Evolutionary conservation across 192 early-diverging fungal genomes (phyloP), one percentile per base, ranked within the genome.

Genomic region (Spizellomyces sp.): DNA sequence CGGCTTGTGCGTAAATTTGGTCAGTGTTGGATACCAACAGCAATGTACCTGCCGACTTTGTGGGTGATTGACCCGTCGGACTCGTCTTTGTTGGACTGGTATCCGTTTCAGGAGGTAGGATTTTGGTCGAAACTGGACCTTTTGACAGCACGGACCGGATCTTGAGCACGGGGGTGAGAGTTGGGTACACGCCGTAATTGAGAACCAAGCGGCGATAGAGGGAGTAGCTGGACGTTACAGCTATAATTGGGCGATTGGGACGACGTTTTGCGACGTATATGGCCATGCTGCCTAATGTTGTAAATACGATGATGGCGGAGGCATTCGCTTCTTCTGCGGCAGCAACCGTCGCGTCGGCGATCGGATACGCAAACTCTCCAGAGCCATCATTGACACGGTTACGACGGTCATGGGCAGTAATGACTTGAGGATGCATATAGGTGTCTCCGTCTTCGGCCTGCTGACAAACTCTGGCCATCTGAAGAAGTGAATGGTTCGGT

Each of bases 321-420:
- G 80, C 84, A 65, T 36, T 47, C 9, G 71, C 83, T 76, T 86
- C 83, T 45, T 71, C 61, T 4, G 79, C 75, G 5, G 83, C 83
- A 5, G 81, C 79, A 6, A 86, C 83, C 19, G 84, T 80, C 9
- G 84, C 82, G 69, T 86, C 83, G 9, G 84, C 84, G 55, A 86
- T 79, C 14, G 84, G 73, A 54, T 81, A 74, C 6, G 77, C 27
- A 64, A 84, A 81, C 70, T 75, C 63, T 55, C 48, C 69, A 1
- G 79, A 82, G 9, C 64, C 63, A 36, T 66, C 70, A 17, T 48
- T 60, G 10, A n/a, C n/a, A 22, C 54, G n/a, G n/a, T 56, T 56
- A 19, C n/a, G 5, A 61, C 59, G 59, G 21, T 61, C 59, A 15
- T 6, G 36, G 14, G 59, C 67, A 19, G 42, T 48, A 41, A 67